These are phyloP conservation scores for Mortierella sp. DNA, from an alignment of 371 early-diverging fungal species.

Conservation along the genomic window DNA sequence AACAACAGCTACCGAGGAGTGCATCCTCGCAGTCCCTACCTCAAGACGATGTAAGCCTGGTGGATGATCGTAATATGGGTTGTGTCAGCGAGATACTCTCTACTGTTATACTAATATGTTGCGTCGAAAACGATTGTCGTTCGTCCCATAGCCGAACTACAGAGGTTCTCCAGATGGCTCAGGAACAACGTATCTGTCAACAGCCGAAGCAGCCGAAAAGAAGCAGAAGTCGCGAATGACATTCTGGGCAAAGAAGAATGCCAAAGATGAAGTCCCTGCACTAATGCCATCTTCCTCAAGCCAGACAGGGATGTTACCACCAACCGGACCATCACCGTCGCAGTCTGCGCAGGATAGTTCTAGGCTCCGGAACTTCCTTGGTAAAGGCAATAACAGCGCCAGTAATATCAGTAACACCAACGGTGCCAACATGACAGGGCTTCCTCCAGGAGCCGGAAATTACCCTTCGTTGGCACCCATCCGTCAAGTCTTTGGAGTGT, in stretches of 20 bases:
- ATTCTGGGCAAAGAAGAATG: conserved; percentile 54
- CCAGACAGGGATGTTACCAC: conserved; percentile 4
- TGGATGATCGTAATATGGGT: not conserved
- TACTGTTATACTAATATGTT: not conserved
- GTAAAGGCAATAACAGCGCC: conserved; percentile 26
- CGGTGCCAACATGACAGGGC: conserved; percentile 7
- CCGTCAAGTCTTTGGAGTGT: conserved; percentile 78
- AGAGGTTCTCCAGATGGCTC: conserved; percentile 24
- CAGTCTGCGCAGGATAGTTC: conserved; percentile 24
- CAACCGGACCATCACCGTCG: not conserved
- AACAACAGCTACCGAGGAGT: conserved; percentile 22
- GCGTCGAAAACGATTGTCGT: too few species aligned
- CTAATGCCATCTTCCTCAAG: conserved; percentile 8
- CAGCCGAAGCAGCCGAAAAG: conserved; percentile 38
- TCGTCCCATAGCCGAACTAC: not conserved
- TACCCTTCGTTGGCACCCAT: conserved; percentile 17
- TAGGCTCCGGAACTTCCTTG: conserved; percentile 36
- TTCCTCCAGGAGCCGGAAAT: conserved; percentile 1
- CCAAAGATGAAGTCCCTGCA: conserved; percentile 22
- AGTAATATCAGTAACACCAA: conserved; percentile 6
- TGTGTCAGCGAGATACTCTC: not conserved
- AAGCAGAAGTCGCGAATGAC: conserved; percentile 56
- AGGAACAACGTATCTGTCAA: conserved; percentile 4
- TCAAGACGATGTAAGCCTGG: conserved; percentile 35
- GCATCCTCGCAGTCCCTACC: conserved; percentile 37